Conservation (phyloP, 2,329 filamentous ascomycete genomes). For the Onygenales sp. region DNA sequence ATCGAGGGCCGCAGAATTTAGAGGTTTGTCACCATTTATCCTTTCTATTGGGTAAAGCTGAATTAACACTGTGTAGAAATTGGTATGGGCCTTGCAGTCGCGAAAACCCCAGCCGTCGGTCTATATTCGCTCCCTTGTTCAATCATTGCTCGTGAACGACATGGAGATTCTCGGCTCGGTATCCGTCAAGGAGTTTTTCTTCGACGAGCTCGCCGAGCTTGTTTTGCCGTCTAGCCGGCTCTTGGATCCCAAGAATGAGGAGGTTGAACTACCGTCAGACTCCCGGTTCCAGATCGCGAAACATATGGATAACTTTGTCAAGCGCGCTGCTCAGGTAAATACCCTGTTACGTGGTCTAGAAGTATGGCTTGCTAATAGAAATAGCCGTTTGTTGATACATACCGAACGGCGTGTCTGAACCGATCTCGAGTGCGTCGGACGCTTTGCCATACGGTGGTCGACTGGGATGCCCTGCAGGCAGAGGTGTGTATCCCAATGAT, state of each 20-base stretch:
- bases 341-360: background rate
- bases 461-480: conserved; percentile 75
- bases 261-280: conserved; percentile 64
- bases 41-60: background rate
- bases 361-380: conserved; percentile 16
- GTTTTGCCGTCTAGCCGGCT: conserved; percentile 63
- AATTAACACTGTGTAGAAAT: conserved; percentile 1
- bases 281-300: conserved; percentile 63
- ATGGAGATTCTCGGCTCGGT: conserved; percentile 59
- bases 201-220: conserved; percentile 69
- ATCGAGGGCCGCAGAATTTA: conserved; percentile 58
- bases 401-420: conserved; percentile 81
- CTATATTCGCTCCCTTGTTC: conserved; percentile 71
- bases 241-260: conserved; percentile 64
- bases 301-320: conserved; percentile 61
- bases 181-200: conserved; percentile 64
- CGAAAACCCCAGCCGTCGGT: conserved; percentile 74
- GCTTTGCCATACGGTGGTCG: conserved; percentile 71
- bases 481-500: conserved; percentile 43
- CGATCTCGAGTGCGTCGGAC: conserved; percentile 79
- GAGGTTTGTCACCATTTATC: conserved; percentile 42
- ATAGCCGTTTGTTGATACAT: conserved; percentile 71
- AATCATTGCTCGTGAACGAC: conserved; percentile 65
- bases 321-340: conserved; percentile 40
- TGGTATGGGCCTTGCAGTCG: conserved; percentile 26